Evolutionary conservation across 352 stramenopile genomes (phyloP), one percentile per base, ranked within the genome.

Genomic region (Peronospora belbahrii): DNA sequence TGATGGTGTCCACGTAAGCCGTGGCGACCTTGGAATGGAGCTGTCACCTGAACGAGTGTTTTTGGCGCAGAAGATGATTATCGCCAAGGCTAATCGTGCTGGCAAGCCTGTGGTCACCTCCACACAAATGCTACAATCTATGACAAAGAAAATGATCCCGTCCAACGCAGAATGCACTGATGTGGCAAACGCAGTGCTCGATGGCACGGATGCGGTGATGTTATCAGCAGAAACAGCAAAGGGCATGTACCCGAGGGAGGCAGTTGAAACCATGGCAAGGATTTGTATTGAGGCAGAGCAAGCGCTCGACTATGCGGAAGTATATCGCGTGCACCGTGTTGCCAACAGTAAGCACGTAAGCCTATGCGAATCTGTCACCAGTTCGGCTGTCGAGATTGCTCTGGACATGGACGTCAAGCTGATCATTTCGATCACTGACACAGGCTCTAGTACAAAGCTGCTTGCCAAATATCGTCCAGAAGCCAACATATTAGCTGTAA

Each of bases 121-220:
- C 0, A 93, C 82, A 9, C 82, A 99, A 67, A 99, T 99, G 97
- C 74, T 99, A 10, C 97, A 99, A 62, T 98, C 87, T 11, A 99
- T 99, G 97, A 98, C 97, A 45, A 87, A 66, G 44, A 98, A 98
- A 64, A 95, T 91, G 20, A 74, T 79, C 28, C 97, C 97, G 23
- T 99, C 97, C 2, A 97, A 96, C 51, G 97, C 97, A 11, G 97
- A 99, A 67, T 98, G 94, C 62, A 98, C 95, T 4, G 97, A 99
- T 66, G 97, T 99, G 11, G 95, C 97, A 23, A 99, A 99, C 59
- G 96, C 97, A 24, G 96, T 99, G 25, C 65, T 99, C 6, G 97
- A 99, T 59, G 96, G 96, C 39, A 98, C 96, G 9, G 97, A 99
- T 70, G 89, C 82, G n/a, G 89, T 99, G 51, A 99, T 99, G 97